Evolutionary conservation across 352 stramenopile genomes (phyloP).

Genomic region (Phytophthora agathidicida): DNA sequence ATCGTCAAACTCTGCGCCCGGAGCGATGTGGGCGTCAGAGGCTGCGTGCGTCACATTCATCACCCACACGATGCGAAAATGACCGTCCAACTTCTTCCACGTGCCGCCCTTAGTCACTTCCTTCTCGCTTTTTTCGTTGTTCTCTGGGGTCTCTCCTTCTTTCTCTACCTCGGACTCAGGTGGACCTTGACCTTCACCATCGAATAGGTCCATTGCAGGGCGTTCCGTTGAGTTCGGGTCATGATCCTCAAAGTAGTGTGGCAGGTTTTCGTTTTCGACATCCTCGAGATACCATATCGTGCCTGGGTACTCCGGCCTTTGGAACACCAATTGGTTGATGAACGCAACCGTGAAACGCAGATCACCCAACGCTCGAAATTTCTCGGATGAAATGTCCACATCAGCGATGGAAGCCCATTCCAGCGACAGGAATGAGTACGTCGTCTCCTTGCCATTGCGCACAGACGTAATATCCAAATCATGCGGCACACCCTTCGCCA

Average conservation of each 20-base stretch:
- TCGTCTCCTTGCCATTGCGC: constrained; percentile 58
- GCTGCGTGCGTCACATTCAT: constrained; percentile 70
- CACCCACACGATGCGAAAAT: constrained; percentile 67
- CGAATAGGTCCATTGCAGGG: constrained; percentile 56
- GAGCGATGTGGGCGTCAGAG: constrained; percentile 54
- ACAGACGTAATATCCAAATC: constrained; percentile 74
- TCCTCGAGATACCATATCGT: constrained; percentile 72
- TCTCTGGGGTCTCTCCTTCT: neutral
- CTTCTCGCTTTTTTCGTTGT: constrained; percentile 4
- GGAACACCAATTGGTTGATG: constrained; percentile 62
- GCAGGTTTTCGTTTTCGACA: constrained; percentile 20
- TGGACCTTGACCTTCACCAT: constrained; percentile 32
- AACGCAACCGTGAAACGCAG: constrained; percentile 72
- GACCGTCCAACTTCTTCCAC: constrained; percentile 55
- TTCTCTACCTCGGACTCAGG: neutral
- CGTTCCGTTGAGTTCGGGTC: constrained; percentile 34
- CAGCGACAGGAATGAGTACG: constrained; percentile 83
- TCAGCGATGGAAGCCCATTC: constrained; percentile 87
- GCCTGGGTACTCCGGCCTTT: constrained; percentile 56
- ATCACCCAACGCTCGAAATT: constrained; percentile 61
- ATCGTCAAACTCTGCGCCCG: constrained; percentile 55
- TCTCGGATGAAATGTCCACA: constrained; percentile 82
- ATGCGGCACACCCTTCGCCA: constrained; percentile 70
- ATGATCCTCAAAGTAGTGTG: constrained; percentile 47
- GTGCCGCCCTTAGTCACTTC: constrained; percentile 12